These are phyloP conservation scores for Suhomyces maxii DNA, from an alignment of 1,139 yeast genomes.

Conservation along the genomic window DNA sequence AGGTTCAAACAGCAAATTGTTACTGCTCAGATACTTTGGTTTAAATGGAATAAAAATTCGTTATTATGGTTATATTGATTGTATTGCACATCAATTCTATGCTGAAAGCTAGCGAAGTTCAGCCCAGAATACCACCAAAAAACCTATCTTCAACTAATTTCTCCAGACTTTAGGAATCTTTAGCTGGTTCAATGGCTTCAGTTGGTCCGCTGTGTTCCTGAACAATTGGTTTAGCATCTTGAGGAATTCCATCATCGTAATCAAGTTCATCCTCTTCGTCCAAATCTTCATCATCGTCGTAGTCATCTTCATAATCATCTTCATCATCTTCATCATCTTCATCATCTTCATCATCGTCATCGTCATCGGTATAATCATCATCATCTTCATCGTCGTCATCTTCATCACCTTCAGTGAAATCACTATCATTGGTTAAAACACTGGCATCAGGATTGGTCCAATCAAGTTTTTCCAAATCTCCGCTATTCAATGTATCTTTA, in stretches of 20 bases:
- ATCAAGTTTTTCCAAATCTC: not conserved
- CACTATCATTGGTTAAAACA: conserved; percentile 12
- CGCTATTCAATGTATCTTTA: conserved; percentile 5
- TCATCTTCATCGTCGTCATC: conserved; percentile 11
- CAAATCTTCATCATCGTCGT: conserved; percentile 15
- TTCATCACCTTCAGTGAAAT: conserved; percentile 13
- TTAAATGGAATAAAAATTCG: too few relatives aligned
- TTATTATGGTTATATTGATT: too few relatives aligned
- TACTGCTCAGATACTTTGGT: not conserved
- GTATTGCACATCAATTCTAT: too few relatives aligned
- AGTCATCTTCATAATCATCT: conserved; percentile 11
- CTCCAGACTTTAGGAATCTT: too few relatives aligned
- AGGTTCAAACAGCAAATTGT: not conserved
- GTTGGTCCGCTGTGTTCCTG: not conserved
- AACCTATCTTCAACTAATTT: too few relatives aligned
- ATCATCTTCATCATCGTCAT: conserved; percentile 8
- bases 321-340: conserved; percentile 11
- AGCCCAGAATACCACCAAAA: too few relatives aligned
- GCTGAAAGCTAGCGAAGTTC: too few relatives aligned
- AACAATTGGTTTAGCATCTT: conserved; percentile 16
- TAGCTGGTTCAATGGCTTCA: too few relatives aligned
- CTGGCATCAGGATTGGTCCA: conserved; percentile 8
- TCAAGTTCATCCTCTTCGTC: conserved; percentile 32
- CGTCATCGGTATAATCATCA: conserved; percentile 9
- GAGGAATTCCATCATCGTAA: conserved; percentile 30